A percentile compares a stretch with the other conserved stretches of the same genome.
phyloP scores from a whole-genome alignment of 2,329 filamentous ascomycete species.

The Talaromyces sp. region DNA sequence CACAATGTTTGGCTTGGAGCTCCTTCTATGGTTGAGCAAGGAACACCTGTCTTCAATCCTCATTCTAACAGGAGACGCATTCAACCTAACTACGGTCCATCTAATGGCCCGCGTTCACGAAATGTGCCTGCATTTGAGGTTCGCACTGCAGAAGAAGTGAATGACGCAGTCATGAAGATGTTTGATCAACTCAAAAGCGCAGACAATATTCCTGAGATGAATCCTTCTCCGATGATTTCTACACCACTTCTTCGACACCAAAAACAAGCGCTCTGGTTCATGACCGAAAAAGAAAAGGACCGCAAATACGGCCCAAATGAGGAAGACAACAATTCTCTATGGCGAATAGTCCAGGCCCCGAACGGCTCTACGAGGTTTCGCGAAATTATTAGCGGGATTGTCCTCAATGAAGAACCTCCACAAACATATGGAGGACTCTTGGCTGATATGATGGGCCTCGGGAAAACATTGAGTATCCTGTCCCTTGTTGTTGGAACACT shows the following conservation, averaged over 20 bases:
- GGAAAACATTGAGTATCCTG: slow-evolving; percentile 79
- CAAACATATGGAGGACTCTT: slow-evolving; percentile 68
- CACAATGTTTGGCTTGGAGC: slow-evolving; percentile 62
- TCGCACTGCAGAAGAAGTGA: slow-evolving; percentile 78
- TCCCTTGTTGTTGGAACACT: slow-evolving; percentile 66
- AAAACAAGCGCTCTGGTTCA: slow-evolving; percentile 83
- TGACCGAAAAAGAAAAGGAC: slow-evolving; percentile 69
- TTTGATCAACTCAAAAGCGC: slow-evolving; percentile 77
- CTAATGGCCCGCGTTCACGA: slow-evolving; percentile 20
- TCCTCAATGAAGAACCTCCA: slow-evolving; percentile 53
- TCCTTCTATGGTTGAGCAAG: slow-evolving; percentile 60
- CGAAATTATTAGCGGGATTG: slow-evolving; percentile 78
- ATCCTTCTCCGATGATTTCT: slow-evolving; percentile 56
- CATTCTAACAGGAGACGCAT: slow-evolving; percentile 51
- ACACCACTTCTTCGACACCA: slow-evolving; percentile 76
- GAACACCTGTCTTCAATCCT: slow-evolving; percentile 70
- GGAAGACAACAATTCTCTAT: slow-evolving; percentile 65
- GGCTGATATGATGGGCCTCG: slow-evolving; percentile 85
- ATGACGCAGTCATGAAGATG: slow-evolving; percentile 74
- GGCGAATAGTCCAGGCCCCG: slow-evolving; percentile 57
- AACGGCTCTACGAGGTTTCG: slow-evolving; percentile 61
- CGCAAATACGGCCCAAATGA: slow-evolving; percentile 54
- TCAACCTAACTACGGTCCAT: slow-evolving; percentile 27
- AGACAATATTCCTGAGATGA: slow-evolving; percentile 68
- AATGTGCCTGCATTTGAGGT: slow-evolving; percentile 31